Conservation (phyloP, 179 eudicot species). For the Beta corolliflora region DNA sequence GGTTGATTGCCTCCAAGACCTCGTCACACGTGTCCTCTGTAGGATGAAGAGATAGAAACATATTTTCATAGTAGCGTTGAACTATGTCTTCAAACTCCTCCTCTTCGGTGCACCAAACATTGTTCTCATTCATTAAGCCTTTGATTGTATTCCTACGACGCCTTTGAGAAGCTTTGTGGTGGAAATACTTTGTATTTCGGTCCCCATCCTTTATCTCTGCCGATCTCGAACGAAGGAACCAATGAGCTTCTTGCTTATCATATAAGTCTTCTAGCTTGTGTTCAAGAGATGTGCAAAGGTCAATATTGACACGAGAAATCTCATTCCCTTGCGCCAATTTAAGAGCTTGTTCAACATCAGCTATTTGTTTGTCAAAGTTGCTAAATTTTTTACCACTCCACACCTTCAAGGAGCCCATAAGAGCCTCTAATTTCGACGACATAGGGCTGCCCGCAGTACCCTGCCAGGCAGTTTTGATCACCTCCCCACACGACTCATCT, state of each 20-base stretch:
- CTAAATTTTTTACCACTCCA: neutral
- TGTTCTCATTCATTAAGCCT: neutral
- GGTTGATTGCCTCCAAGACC: neutral
- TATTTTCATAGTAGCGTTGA: accelerated
- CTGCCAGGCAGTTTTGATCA: neutral
- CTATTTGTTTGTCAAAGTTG: no score
- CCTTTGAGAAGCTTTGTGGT: neutral
- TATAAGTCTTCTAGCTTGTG: neutral
- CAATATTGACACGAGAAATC: neutral
- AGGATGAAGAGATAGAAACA: neutral
- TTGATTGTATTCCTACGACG: neutral
- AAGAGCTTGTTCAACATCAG: neutral
- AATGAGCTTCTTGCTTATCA: neutral
- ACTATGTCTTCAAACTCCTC: neutral
- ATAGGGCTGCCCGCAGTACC: neutral
- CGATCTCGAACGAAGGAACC: neutral
- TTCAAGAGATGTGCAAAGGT: neutral
- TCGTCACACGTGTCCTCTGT: no score
- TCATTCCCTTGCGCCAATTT: neutral
- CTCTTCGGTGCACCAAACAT: neutral
- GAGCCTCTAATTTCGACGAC: no score
- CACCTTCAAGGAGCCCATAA: neutral
- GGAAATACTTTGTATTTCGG: neutral
- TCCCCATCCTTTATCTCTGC: neutral
- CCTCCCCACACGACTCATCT: neutral